Evolutionary conservation across 2,329 filamentous ascomycete species (phyloP).

Genomic region (Diaporthe humulicola): DNA sequence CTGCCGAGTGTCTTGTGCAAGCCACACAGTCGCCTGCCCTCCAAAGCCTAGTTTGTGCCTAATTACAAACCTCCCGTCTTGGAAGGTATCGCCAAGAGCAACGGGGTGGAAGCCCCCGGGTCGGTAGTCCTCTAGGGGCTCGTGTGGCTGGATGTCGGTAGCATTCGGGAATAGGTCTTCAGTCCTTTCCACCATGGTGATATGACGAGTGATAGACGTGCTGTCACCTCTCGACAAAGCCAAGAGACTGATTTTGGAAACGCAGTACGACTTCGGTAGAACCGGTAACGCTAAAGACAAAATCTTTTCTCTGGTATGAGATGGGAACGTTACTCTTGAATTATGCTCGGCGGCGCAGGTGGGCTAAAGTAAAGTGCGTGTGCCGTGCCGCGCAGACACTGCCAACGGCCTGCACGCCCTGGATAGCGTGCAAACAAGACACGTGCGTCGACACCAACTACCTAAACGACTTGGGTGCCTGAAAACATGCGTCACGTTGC

Average conservation of each 20-base stretch:
- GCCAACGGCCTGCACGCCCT: background rate
- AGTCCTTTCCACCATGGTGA: slow-evolving; percentile 17
- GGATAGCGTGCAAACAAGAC: background rate
- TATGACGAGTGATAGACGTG: background rate
- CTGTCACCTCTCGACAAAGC: background rate
- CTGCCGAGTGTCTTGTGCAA: background rate
- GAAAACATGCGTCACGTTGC: background rate
- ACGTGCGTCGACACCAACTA: background rate
- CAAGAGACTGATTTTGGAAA: background rate
- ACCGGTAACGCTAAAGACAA: background rate
- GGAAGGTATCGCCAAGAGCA: slow-evolving; percentile 26
- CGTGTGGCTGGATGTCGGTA: slow-evolving; percentile 11
- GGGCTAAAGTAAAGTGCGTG: background rate
- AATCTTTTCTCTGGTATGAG: background rate
- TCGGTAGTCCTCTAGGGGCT: slow-evolving; percentile 5
- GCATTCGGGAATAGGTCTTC: slow-evolving; percentile 11
- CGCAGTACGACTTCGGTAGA: background rate
- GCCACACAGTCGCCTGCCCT: slow-evolving; percentile 19
- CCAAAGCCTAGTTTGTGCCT: slow-evolving; percentile 26
- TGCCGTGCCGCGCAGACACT: background rate
- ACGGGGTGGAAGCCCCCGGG: slow-evolving; percentile 4
- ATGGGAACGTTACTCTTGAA: slow-evolving; percentile 27
- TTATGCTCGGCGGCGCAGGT: background rate
- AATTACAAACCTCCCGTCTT: slow-evolving; percentile 17
- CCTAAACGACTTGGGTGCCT: background rate